Evolutionary conservation across 2,329 filamentous ascomycete genomes (phyloP), one percentile per base, ranked within the genome.

Genomic region (Ophiostoma triangulosporum): DNA sequence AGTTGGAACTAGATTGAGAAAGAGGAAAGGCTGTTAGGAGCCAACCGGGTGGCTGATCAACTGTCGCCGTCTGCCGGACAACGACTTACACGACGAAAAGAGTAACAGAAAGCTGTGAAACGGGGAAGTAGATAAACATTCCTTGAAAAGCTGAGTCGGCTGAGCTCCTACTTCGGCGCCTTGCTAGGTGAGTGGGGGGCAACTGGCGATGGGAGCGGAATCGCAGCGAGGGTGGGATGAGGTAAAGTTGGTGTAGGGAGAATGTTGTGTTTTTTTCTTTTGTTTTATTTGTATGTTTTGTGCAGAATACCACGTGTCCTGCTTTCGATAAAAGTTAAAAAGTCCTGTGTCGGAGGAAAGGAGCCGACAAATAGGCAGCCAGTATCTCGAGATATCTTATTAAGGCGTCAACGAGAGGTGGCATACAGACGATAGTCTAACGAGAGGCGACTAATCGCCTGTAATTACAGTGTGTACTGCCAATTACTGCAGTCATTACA

Each of bases 81-180:
- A 24, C 32, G 40, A 52, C 54, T 52, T 55, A 55, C 54, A 55
- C 54, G 50, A 52, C 50, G 43, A 52, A 55, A 52, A 35, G 43
- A 52, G 54, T 55, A 46, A 55, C 22, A 55, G 31, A 46, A 55
- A 52, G 17, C n/a, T 17, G 14, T 27, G 6, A 3, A 27, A 29
- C 12, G 22, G 24, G 35, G 32, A 45, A 32, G 20, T n/a, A 32
- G 26, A 22, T n/a, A 31, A 24, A 32, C 20, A 31, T 17, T 33
- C 17, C 20, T 20, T 38, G 24, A 17, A 36, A 33, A 45, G 46
- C 48, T 32, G n/a, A 27, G 29, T 27, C 43, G 43, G 15, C 20
- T 38, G 35, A 3, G 40, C 56, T 57, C 56, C 54, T 57, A 51
- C 49, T 54, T 57, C 54, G 54, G 56, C 54, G 51, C 31, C 50